Evolutionary conservation across 345 rosid species (phyloP).

Genomic region (Arabis hirsuta): DNA sequence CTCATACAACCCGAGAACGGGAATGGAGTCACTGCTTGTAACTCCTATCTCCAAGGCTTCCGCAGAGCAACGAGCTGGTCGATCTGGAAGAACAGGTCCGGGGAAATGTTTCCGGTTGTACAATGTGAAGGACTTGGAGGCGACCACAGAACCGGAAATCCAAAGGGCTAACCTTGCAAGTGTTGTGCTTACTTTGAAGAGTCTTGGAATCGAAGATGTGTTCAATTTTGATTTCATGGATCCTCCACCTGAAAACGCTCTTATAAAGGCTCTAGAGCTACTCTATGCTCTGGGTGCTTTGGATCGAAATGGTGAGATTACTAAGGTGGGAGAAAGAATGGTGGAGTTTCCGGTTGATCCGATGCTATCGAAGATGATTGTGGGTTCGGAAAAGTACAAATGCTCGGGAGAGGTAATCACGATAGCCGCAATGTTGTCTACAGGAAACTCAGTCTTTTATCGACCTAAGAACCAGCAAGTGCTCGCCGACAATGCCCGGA

Average conservation of each 20-base stretch:
- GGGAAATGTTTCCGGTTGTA: constrained; percentile 89
- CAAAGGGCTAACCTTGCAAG: constrained; percentile 90
- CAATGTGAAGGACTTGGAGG: constrained; percentile 76
- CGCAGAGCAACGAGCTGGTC: constrained; percentile 93
- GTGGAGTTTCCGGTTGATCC: constrained; percentile 97
- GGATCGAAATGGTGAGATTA: constrained; percentile 78
- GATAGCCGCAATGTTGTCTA: constrained; percentile 84
- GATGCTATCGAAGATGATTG: constrained; percentile 86
- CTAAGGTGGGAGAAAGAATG: constrained; percentile 90
- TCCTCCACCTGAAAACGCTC: constrained; percentile 84
- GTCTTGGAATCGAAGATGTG: constrained; percentile 91
- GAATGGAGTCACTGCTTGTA: constrained; percentile 88
- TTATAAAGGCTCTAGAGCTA: constrained; percentile 77
- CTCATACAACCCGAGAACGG: constrained; percentile 86
- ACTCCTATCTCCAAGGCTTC: constrained; percentile 95
- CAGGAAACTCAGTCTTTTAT: constrained; percentile 89
- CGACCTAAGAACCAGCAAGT: constrained; percentile 92
- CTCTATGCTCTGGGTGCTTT: constrained; percentile 86
- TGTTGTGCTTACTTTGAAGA: constrained; percentile 86
- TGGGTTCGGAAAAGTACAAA: constrained; percentile 76
- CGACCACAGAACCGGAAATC: constrained; percentile 88
- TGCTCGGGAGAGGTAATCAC: constrained; percentile 87
- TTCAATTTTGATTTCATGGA: constrained; percentile 93
- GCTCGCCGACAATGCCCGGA: constrained; percentile 86
- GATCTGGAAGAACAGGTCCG: constrained; percentile 95